Evolutionary conservation across 2,329 filamentous ascomycete genomes (phyloP), one percentile per base, ranked within the genome.

Genomic region (Alternaria incomplexa): DNA sequence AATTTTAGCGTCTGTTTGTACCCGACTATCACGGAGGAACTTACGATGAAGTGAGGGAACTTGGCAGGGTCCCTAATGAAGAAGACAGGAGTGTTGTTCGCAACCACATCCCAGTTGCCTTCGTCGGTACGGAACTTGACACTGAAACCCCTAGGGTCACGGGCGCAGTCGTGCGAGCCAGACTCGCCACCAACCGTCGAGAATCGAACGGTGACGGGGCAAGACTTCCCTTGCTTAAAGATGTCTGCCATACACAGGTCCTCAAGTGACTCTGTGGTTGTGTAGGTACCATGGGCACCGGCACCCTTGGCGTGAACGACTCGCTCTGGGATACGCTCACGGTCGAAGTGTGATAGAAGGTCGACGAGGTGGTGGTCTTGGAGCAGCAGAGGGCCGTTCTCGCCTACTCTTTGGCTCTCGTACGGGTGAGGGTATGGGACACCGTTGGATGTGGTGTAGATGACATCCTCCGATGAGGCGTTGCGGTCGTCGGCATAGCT

Each of bases 171-270:
- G 61, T 90, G 85, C 5, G 89, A 91, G 7, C 90, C 90, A 61
- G 87, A 88, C 78, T 93, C 90, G 63, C 90, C 90, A 74, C 90
- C 90, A 5, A 93, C 91, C 2, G 91, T 93, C 0, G 90, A 93
- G 80, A 93, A 93, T 5, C 91, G 88, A 46, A 86, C 85, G 1
- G 90, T 85, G 65, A 90, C 79, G 15, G 89, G 87, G 51, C 90
- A 92, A 77, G 87, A 87, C 82, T 92, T 92, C 69, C 90, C 91
- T 56, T 87, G 83, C 60, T 86, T 82, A 72, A 85, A 85, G 50
- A 85, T 75, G 60, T 84, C 82, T 43, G 82, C 82, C 55, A 81
- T 56, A 56, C 75, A 82, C 5, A 85, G 72, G 63, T 85, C 83
- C 26, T 84, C 82, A 30, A 84, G 65, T 2, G 81, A 73, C 45